Conservation (phyloP, 805 yeast genomes). For the Candida arabinofermentans region DNA sequence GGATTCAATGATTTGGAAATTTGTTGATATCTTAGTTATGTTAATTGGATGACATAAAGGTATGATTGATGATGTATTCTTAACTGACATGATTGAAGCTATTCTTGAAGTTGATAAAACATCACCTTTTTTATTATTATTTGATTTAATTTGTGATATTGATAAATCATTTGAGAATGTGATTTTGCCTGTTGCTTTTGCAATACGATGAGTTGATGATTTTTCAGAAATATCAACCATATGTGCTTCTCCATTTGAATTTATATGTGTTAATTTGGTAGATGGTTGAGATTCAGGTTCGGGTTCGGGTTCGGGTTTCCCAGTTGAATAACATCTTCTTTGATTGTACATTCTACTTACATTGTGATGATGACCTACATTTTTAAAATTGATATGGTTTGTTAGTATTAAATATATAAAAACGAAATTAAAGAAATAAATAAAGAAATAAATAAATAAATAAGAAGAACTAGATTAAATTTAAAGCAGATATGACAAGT, state of each 20-base stretch:
- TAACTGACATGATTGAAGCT: slow-evolving; percentile 50
- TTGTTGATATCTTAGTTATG: slow-evolving; percentile 38
- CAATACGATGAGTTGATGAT: slow-evolving; percentile 35
- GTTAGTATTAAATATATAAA: too few relatives aligned
- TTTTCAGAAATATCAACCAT: slow-evolving; percentile 49
- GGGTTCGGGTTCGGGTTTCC: not conserved
- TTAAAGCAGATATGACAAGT: too few relatives aligned
- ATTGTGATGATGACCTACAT: too few relatives aligned
- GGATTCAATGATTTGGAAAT: slow-evolving; percentile 22
- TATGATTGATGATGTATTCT: slow-evolving; percentile 41
- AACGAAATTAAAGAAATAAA: too few relatives aligned
- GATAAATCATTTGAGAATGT: slow-evolving; percentile 34
- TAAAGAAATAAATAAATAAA: too few relatives aligned
- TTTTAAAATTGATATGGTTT: too few relatives aligned
- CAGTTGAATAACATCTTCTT: not conserved
- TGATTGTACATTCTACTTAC: not conserved
- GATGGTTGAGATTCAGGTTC: not conserved
- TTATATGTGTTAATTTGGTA: slow-evolving; percentile 35
- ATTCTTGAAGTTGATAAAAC: slow-evolving; percentile 45
- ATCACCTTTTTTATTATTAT: slow-evolving; percentile 48
- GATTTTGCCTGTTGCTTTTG: slow-evolving; percentile 41
- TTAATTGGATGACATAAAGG: slow-evolving; percentile 49
- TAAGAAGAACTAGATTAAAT: too few relatives aligned
- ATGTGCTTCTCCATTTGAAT: slow-evolving; percentile 33
- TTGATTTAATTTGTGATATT: slow-evolving; percentile 29